Evolutionary conservation across 163 green algal genomes (phyloP).

Genomic region (Scenedesmus sp.): DNA sequence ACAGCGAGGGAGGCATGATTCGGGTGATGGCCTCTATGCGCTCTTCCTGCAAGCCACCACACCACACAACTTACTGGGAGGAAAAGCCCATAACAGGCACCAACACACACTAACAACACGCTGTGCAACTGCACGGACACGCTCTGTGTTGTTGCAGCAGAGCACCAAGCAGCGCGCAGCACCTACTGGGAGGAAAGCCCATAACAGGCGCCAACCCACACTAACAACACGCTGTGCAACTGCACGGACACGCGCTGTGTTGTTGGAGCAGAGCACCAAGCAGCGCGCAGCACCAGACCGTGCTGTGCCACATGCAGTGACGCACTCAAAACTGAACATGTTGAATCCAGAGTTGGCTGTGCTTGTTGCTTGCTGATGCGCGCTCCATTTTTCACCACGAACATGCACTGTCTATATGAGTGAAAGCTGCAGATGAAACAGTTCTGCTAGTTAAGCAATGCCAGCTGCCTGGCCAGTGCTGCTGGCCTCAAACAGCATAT

Average conservation of each 20-base stretch:
- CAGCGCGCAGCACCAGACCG: background rate
- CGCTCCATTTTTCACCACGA: too few relatives aligned
- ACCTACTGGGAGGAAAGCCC: background rate
- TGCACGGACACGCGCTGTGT: too few relatives aligned
- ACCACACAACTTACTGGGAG: too few relatives aligned
- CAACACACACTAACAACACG: background rate
- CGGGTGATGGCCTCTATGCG: conserved; percentile 66
- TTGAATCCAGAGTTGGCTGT: too few relatives aligned
- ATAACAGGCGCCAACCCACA: background rate
- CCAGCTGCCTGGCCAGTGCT: background rate
- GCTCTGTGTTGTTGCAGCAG: background rate
- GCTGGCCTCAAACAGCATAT: background rate
- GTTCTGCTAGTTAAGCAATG: too few relatives aligned
- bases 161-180: background rate
- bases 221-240: background rate
- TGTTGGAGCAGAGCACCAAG: background rate
- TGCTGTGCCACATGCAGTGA: too few relatives aligned
- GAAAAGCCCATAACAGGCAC: background rate
- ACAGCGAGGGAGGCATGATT: conserved; percentile 48
- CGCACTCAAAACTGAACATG: too few relatives aligned
- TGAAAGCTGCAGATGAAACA: too few relatives aligned
- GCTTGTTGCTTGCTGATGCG: too few relatives aligned
- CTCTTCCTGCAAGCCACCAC: conserved; percentile 62
- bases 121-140: background rate
- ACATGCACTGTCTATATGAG: too few relatives aligned